A percentile compares a stretch with the other conserved stretches of the same genome.
Evolutionary conservation across 2,329 filamentous ascomycete genomes (phyloP).

Genomic region (Aspergillus brunneoviolaceus): DNA sequence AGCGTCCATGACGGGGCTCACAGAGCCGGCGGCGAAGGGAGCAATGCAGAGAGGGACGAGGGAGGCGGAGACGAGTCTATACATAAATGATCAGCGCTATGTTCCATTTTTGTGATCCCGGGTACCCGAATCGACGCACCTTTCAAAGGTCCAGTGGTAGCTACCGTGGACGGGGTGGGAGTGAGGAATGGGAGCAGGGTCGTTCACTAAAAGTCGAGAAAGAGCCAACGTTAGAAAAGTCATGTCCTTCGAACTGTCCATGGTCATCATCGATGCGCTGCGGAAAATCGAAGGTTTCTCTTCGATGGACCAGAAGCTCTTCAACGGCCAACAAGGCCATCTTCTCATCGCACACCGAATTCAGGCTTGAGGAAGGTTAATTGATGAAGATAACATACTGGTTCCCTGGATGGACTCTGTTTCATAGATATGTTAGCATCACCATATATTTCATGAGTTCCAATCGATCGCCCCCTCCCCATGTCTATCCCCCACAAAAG

Average conservation of each 20-base stretch:
- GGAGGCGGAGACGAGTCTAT: constrained; percentile 71
- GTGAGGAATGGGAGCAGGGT: constrained; percentile 72
- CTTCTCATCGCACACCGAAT: background rate
- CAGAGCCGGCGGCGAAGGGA: constrained; percentile 85
- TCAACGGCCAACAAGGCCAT: background rate
- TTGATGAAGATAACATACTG: constrained; percentile 52
- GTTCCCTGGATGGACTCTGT: constrained; percentile 73
- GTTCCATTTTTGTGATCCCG: background rate
- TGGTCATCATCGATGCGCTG: background rate
- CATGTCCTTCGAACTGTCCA: background rate
- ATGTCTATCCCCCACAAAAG: constrained; percentile 1
- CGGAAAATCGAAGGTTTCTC: background rate
- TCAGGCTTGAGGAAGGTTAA: background rate
- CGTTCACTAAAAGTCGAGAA: constrained; percentile 65
- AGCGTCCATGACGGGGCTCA: constrained; percentile 87
- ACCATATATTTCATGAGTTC: background rate
- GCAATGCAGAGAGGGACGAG: constrained; percentile 85
- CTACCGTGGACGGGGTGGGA: constrained; percentile 79
- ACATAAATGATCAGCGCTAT: background rate
- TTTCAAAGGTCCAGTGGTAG: constrained; percentile 98
- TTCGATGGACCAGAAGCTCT: background rate
- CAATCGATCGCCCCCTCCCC: background rate
- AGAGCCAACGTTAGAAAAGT: constrained; percentile 14
- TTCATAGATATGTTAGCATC: constrained; percentile 46
- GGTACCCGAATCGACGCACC: constrained; percentile 43